Percentiles rank a stretch among this genome's conserved stretches.
Evolutionary conservation across 345 rosid genomes (phyloP).

Genomic region (Pugionium cornutum): DNA sequence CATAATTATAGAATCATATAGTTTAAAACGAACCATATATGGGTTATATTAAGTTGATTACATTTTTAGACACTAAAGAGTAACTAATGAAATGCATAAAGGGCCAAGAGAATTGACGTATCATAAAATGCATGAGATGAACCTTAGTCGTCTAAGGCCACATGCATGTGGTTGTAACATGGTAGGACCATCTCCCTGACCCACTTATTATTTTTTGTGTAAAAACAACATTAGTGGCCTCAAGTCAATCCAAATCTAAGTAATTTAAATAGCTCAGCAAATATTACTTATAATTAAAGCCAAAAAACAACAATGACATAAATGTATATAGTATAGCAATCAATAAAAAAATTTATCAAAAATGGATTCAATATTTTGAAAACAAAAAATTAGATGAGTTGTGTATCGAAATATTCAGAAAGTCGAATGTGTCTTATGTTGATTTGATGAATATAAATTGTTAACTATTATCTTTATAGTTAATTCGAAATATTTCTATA

Average conservation of each 20-base stretch:
- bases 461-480: constrained; percentile 11
- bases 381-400: background rate
- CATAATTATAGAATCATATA: constrained; percentile 2
- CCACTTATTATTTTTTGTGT: background rate
- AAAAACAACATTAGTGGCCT: background rate
- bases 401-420: background rate
- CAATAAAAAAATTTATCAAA: too few relatives aligned
- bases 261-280: constrained; percentile 17
- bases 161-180: constrained; percentile 41
- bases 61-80: constrained; percentile 1
- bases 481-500: background rate
- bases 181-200: constrained; percentile 28
- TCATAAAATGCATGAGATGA: constrained; percentile 30
- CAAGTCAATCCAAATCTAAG: constrained; percentile 4
- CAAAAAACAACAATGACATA: background rate
- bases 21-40: constrained; percentile 10
- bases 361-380: too few relatives aligned
- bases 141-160: constrained; percentile 27
- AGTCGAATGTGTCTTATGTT: constrained; percentile 8
- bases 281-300: background rate
- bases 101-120: constrained; percentile 34
- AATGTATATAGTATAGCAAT: too few relatives aligned
- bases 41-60: constrained; percentile 7
- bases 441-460: constrained; percentile 5
- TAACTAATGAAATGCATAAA: constrained; percentile 14